Base-by-base conservation (phyloP, 2,329 filamentous ascomycete species). In the Pezicula radicicola region DNA sequence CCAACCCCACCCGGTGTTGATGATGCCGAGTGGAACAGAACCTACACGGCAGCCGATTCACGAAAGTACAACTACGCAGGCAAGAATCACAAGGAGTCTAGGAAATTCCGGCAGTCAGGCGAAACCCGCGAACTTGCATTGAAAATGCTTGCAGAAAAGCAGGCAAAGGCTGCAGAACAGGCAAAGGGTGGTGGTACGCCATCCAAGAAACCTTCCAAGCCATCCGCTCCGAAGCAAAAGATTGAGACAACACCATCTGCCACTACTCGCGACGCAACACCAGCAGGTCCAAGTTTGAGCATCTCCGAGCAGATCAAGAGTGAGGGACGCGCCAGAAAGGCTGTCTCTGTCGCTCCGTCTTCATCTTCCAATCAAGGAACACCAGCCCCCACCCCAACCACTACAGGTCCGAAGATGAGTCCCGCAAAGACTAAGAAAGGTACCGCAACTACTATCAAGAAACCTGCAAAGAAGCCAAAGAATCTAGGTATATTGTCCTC, bases 41-140 rank as follows among this genome's bases (percentile, higher is more conserved):
- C 60, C 3, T 68, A 61, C 35, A 67, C 60, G 4, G 62, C 61
- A 13, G 65, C 65, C 21, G 65, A 68, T 46, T 65, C 62, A 12
- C 52, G 60, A 6, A 60, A 64, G 28, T 68, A 68, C 49, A 66
- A 66, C 28, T 55, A 58, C 28, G 48, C 63, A 44, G 54, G 58
- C 18, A 66, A 63, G 51, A 59, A 53, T 45, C 51, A 63, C 6
- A 52, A 55, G 8, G 54, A 60, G 21, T 66, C 65, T 2, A 52
- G 55, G 39, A 62, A 62, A 44, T 60, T 53, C 35, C 57, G 62
- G 9, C 27, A 55, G 18, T 53, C 46, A 10, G 59, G 63, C 10
- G 57, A 61, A 28, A 67, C 65, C 18, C 56, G 58, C 16, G 37
- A 46, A 6, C 47, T 63, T 16, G 63, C 63, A 5, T 46, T 64